Evolutionary conservation across 345 rosid genomes (phyloP).

Genomic region (Pugionium dolabratum): DNA sequence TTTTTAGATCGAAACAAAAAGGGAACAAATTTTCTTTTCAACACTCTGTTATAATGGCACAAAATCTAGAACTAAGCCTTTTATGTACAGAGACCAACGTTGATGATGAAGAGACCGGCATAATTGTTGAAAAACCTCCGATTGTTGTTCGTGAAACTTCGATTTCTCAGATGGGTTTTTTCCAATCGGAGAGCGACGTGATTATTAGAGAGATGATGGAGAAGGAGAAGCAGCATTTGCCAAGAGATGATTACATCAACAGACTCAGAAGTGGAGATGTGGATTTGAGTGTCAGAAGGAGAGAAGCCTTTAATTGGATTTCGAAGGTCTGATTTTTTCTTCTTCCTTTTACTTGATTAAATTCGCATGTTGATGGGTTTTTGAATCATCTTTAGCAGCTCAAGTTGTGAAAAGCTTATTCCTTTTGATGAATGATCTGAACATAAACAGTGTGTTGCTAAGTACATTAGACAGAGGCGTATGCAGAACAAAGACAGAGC

Average conservation of each 20-base stretch:
- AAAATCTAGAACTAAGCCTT: conserved; percentile 54
- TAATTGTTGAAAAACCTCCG: conserved; percentile 39
- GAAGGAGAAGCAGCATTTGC: conserved; percentile 60
- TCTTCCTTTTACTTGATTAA: not conserved
- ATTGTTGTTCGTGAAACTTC: conserved; percentile 33
- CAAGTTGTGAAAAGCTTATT: not conserved
- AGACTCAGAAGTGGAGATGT: conserved; percentile 58
- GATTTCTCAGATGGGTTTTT: conserved; percentile 43
- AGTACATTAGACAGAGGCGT: not conserved
- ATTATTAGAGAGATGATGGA: conserved; percentile 56
- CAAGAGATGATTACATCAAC: conserved; percentile 54
- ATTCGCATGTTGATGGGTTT: not conserved
- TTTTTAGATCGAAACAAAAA: conserved; percentile 10
- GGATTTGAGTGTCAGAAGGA: conserved; percentile 57
- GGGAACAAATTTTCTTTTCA: conserved; percentile 1
- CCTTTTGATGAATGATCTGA: no score
- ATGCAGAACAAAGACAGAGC: conserved; percentile 1
- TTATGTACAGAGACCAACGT: conserved; percentile 51
- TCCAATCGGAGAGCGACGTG: conserved; percentile 52
- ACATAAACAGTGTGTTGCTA: no score
- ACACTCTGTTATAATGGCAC: conserved; percentile 47
- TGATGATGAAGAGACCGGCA: conserved; percentile 30
- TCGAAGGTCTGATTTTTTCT: conserved; percentile 49
- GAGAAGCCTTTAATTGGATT: conserved; percentile 70
- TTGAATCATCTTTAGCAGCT: not conserved